Evolutionary conservation across 371 early-diverging fungal genomes (phyloP).

Genomic region (Actinomortierella wolfii): DNA sequence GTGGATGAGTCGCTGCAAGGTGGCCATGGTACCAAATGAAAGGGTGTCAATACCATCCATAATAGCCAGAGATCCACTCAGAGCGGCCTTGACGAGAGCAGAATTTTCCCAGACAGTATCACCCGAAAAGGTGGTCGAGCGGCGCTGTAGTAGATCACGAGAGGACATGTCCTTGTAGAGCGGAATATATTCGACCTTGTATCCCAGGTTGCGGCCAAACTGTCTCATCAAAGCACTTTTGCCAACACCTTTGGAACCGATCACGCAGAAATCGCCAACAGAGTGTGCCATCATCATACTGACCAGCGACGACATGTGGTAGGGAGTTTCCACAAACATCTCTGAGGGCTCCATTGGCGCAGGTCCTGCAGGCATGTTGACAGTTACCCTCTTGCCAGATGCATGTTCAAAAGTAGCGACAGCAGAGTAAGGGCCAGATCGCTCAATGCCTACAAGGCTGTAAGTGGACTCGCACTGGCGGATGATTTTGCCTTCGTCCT

Average conservation of each 20-base stretch:
- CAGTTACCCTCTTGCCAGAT: constrained; percentile 32
- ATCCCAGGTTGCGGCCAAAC: constrained; percentile 74
- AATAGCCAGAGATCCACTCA: constrained; percentile 73
- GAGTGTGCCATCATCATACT: constrained; percentile 74
- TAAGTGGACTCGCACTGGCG: constrained; percentile 66
- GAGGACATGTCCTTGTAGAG: constrained; percentile 87
- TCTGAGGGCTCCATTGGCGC: constrained; percentile 56
- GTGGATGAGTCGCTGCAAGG: constrained; percentile 67
- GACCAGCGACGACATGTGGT: constrained; percentile 64
- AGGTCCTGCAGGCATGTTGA: constrained; percentile 58
- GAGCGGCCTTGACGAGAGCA: constrained; percentile 74
- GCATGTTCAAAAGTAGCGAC: constrained; percentile 53
- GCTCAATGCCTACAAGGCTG: constrained; percentile 49
- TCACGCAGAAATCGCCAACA: constrained; percentile 71
- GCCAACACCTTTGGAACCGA: constrained; percentile 82
- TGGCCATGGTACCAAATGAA: constrained; percentile 73
- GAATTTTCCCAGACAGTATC: constrained; percentile 82
- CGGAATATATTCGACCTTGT: constrained; percentile 72
- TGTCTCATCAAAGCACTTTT: constrained; percentile 76
- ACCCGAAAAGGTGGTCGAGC: constrained; percentile 73
- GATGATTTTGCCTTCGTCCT: constrained; percentile 28
- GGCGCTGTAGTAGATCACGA: constrained; percentile 81
- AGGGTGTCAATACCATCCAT: constrained; percentile 80
- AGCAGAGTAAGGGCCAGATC: constrained; percentile 42
- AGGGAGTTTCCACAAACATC: constrained; percentile 75